These are phyloP conservation scores for Petunia secreta DNA, from an alignment of 257 asterid species.

Conservation along the genomic window DNA sequence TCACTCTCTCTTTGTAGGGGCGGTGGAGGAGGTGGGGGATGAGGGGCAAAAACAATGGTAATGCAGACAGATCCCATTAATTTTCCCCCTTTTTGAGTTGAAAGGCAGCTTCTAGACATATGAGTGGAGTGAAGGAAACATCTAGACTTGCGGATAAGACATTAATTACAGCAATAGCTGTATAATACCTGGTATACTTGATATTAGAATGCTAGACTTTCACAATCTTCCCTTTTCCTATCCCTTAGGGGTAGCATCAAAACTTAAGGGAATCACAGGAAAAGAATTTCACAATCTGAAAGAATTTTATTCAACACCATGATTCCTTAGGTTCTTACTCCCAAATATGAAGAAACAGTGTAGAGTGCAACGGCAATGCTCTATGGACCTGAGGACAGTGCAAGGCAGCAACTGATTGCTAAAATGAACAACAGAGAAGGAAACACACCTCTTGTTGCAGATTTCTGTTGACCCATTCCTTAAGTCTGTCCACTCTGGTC, in stretches of 20 bases:
- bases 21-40: not conserved
- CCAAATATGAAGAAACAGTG: not conserved
- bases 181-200: not conserved
- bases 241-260: not conserved
- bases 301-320: not conserved
- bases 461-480: constrained; percentile 88
- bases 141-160: not conserved
- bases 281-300: constrained; percentile 13
- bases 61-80: not conserved
- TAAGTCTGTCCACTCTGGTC: constrained; percentile 71
- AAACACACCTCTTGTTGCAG: constrained; percentile 78
- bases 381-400: not conserved
- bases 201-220: not conserved
- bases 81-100: not conserved
- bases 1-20: not conserved
- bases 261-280: not conserved
- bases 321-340: not conserved
- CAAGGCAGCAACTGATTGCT: not conserved
- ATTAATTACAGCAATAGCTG: not conserved
- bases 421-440: constrained; percentile 7
- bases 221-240: not conserved
- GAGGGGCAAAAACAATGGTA: not conserved
- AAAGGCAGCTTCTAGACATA: not conserved
- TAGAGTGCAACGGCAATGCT: not conserved
- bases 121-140: not conserved